Base-by-base conservation (phyloP, 106 monocot genomes). In the Agapanthus africanus region DNA sequence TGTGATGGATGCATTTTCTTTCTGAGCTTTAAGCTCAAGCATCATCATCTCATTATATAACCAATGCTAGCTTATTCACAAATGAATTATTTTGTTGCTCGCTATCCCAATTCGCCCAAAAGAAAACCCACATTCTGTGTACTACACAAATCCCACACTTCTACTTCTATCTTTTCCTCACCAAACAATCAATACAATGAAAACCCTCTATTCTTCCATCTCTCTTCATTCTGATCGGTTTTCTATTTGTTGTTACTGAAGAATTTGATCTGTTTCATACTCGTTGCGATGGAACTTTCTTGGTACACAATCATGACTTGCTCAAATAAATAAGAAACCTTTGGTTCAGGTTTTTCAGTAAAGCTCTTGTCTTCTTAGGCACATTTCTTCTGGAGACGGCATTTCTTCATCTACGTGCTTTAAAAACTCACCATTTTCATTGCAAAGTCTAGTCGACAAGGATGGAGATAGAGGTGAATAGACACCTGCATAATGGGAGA, bases 321-420 rank as follows among this genome's bases (percentile, higher is more conserved):
- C 61, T 36, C 23, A 30, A 30, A 10, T 14, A 11, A 61, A 35
- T 61, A 16, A 61, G 16, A 25, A 6, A 22, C 7, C 27, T 35
- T 35, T 2, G n/a, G 10, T 36, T 25, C 4, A 61, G n/a, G 18
- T 61, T 61, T 35, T 0, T 11, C 36, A n/a, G 33, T 74, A 81
- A 13, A 67, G 64, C 56, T 87, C 84, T 69, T 86, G 84, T 76
- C 82, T 52, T n/a, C n/a, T n/a, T n/a, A n/a, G n/a, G n/a, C n/a
- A n/a, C n/a, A n/a, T n/a, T n/a, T n/a, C n/a, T n/a, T 90, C 82
- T 2, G 81, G 61, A 19, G 87, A 83, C 57, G 18, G 54, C 85
- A 76, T 78, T n/a, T 81, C 84, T 25, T 74, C 84, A 33, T 75
- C 81, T 32, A 82, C 80, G 40, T 85, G 82, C 76, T 87, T 87